Conservation (phyloP, 2,329 filamentous ascomycete species). For the Penicillium psychrosexuale region DNA sequence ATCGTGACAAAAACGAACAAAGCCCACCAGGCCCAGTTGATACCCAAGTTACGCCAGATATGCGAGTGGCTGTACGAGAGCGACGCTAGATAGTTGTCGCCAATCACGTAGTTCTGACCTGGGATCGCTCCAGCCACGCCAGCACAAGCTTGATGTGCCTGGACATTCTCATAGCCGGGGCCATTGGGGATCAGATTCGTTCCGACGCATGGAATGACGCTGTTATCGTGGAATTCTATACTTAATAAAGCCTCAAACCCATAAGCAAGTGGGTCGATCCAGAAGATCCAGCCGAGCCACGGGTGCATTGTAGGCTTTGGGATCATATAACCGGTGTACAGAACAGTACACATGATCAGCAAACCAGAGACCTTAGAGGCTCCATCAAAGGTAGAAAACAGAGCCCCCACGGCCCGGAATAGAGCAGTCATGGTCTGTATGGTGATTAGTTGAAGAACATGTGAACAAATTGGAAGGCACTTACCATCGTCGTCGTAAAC, state of each 20-base stretch:
- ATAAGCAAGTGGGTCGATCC: slow-evolving; percentile 41
- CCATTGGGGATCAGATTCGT: slow-evolving; percentile 37
- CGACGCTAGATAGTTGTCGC: slow-evolving; percentile 57
- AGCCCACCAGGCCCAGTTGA: slow-evolving; percentile 62
- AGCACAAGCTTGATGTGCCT: slow-evolving; percentile 36
- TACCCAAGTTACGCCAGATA: slow-evolving; percentile 61
- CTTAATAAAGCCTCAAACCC: slow-evolving; percentile 39
- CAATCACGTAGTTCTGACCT: slow-evolving; percentile 51
- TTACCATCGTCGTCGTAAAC: slow-evolving; percentile 51
- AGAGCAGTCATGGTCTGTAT: slow-evolving; percentile 55
- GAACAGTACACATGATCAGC: slow-evolving; percentile 34
- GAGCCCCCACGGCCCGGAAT: slow-evolving; percentile 56
- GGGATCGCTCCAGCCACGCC: slow-evolving; percentile 55
- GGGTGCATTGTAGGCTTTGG: slow-evolving; percentile 50
- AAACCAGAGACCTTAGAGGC: slow-evolving; percentile 54
- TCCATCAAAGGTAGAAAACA: slow-evolving; percentile 56
- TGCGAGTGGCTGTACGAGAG: slow-evolving; percentile 54
- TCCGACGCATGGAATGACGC: slow-evolving; percentile 34
- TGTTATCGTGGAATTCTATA: slow-evolving; percentile 37
- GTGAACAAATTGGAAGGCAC: slow-evolving; percentile 8
- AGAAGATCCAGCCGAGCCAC: slow-evolving; percentile 51
- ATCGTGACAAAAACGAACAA: slow-evolving; percentile 60
- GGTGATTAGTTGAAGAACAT: slow-evolving; percentile 10
- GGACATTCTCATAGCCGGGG: slow-evolving; percentile 28
- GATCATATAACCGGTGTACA: slow-evolving; percentile 47